Conservation (phyloP, 1,139 yeast genomes). For the Hansenula lynferdii region DNA sequence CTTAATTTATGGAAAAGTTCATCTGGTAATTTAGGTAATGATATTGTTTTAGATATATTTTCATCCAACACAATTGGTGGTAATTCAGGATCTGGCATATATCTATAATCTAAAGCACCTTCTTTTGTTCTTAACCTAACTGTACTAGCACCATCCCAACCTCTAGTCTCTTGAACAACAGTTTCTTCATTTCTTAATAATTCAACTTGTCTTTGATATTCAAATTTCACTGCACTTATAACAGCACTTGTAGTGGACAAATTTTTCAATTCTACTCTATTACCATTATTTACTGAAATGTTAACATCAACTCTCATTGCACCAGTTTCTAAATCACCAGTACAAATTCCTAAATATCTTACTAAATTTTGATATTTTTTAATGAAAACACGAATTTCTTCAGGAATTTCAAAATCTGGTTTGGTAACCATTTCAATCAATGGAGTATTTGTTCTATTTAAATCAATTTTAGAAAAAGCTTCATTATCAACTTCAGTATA, state of each 20-base stretch:
- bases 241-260: conserved; percentile 83
- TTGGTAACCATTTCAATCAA: conserved; percentile 86
- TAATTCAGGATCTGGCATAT: conserved; percentile 91
- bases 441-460: conserved; percentile 83
- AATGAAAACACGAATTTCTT: conserved; percentile 73
- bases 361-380: conserved; percentile 75
- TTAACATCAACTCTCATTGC: conserved; percentile 95
- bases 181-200: conserved; percentile 31
- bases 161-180: conserved; percentile 73
- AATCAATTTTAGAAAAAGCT: conserved; percentile 52
- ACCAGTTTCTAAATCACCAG: conserved; percentile 92
- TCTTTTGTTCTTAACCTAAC: conserved; percentile 71
- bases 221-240: conserved; percentile 69
- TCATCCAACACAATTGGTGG: conserved; percentile 49
- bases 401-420: conserved; percentile 72
- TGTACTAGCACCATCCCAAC: conserved; percentile 82
- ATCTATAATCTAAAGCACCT: conserved; percentile 79
- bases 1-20: conserved; percentile 45
- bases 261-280: conserved; percentile 85
- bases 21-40: conserved; percentile 65
- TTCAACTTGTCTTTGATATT: conserved; percentile 62
- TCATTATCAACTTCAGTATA: conserved; percentile 38
- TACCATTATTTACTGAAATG: conserved; percentile 65
- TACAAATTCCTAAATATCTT: conserved; percentile 63
- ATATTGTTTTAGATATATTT: conserved; percentile 35